A percentile compares a stretch with the other conserved stretches of the same genome.
These are phyloP conservation scores for Hymenotorrendiella dingleyae DNA, from an alignment of 2,329 filamentous ascomycete species.

Conservation along the genomic window DNA sequence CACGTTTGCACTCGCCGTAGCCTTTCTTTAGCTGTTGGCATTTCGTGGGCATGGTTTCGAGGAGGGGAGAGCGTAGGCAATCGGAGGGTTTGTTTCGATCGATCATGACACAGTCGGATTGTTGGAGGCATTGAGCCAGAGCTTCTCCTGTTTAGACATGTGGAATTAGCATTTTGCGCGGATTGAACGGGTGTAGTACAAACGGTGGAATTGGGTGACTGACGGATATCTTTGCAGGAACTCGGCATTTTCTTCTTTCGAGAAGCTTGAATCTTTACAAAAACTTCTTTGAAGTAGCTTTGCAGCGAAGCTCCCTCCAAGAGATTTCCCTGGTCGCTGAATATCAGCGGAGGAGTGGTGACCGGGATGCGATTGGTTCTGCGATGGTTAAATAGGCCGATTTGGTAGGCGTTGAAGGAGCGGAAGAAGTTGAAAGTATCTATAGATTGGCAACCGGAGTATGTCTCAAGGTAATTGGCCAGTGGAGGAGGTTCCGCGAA, in stretches of 20 bases:
- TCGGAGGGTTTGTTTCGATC: conserved; percentile 81
- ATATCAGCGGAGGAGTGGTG: too few species aligned
- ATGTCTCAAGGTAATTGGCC: too few species aligned
- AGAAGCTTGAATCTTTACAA: too few species aligned
- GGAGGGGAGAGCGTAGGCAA: conserved; percentile 77
- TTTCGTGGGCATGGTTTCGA: conserved; percentile 73
- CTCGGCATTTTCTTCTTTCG: conserved; percentile 63
- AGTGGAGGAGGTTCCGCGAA: too few species aligned
- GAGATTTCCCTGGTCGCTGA: too few species aligned
- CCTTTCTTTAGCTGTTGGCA: conserved; percentile 93
- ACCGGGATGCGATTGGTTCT: too few species aligned
- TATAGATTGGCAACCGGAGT: too few species aligned
- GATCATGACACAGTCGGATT: conserved; percentile 94
- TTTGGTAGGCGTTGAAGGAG: not conserved
- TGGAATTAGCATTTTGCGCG: conserved; percentile 5
- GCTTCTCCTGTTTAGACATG: conserved; percentile 63
- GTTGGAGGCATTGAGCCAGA: conserved; percentile 88
- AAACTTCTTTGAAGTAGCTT: too few species aligned
- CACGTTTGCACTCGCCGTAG: conserved; percentile 91
- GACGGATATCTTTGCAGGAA: conserved; percentile 96
- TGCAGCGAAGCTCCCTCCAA: not conserved
- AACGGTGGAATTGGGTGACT: conserved; percentile 32
- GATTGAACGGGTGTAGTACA: conserved; percentile 1
- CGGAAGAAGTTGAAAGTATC: not conserved
- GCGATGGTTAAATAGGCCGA: too few species aligned